Percentiles rank a stretch among this genome's conserved stretches.
Evolutionary conservation across 2,329 filamentous ascomycete species (phyloP).

Genomic region (Fusarium sp.): DNA sequence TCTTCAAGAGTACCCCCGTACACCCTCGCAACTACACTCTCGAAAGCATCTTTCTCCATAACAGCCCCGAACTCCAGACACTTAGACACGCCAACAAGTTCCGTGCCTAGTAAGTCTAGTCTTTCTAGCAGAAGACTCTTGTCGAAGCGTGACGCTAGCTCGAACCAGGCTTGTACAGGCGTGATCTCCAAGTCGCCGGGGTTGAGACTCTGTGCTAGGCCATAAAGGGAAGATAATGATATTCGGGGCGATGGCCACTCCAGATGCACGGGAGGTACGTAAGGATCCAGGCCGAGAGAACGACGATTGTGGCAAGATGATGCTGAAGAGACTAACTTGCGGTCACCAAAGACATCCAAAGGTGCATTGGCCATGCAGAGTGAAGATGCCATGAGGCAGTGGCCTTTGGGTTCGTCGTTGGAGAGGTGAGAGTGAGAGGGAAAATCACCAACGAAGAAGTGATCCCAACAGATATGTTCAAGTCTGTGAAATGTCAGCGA

Average conservation of each 20-base stretch:
- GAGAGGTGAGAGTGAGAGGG: slow-evolving; percentile 45
- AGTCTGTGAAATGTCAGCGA: slow-evolving; percentile 49
- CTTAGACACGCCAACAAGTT: slow-evolving; percentile 55
- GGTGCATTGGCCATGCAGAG: slow-evolving; percentile 55
- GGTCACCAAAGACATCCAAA: slow-evolving; percentile 44
- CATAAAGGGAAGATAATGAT: slow-evolving; percentile 54
- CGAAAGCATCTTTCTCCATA: slow-evolving; percentile 58
- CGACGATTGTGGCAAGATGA: slow-evolving; percentile 27
- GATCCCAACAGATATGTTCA: slow-evolving; percentile 63
- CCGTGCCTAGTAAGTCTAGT: slow-evolving; percentile 52
- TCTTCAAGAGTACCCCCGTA: slow-evolving; percentile 44
- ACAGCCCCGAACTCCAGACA: slow-evolving; percentile 61
- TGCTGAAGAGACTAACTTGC: slow-evolving; percentile 33
- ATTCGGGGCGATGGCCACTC: slow-evolving; percentile 54
- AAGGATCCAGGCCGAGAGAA: slow-evolving; percentile 19
- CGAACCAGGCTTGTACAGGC: slow-evolving; percentile 66
- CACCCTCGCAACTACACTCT: slow-evolving; percentile 56
- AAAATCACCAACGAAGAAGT: slow-evolving; percentile 56
- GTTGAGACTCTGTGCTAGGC: slow-evolving; percentile 58
- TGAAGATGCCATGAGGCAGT: slow-evolving; percentile 57
- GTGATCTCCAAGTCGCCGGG: slow-evolving; percentile 55
- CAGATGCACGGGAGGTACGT: slow-evolving; percentile 39
- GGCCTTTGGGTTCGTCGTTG: slow-evolving; percentile 49
- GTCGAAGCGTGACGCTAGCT: slow-evolving; percentile 56
- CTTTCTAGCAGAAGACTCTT: slow-evolving; percentile 50